phyloP scores from a whole-genome alignment of 2,329 filamentous ascomycete species.

The Aspergillus neoniger region DNA sequence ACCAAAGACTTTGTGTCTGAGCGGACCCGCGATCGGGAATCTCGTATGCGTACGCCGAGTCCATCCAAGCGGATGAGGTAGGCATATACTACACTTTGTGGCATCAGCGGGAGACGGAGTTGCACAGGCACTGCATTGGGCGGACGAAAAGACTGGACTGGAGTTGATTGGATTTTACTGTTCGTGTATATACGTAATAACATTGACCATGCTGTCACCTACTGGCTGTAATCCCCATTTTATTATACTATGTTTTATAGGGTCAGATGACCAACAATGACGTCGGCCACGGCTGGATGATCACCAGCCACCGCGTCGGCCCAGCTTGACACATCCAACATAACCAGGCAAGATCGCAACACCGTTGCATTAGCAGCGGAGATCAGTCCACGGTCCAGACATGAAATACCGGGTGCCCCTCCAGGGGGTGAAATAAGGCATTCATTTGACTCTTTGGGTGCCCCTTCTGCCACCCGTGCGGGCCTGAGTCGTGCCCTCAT shows the following conservation, averaged over 20 bases:
- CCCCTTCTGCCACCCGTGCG: no score
- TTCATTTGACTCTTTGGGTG: no score
- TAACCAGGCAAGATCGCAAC: background rate
- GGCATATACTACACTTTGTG: background rate
- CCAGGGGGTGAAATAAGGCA: no score
- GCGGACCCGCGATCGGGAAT: slow-evolving; percentile 33
- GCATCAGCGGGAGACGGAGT: background rate
- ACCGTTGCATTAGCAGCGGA: background rate
- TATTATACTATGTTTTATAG: background rate
- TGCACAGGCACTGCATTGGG: background rate
- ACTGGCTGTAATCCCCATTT: no score
- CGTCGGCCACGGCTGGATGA: background rate
- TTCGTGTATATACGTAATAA: background rate
- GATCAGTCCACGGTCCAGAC: no score
- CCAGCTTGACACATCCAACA: background rate
- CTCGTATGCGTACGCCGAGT: slow-evolving; percentile 40
- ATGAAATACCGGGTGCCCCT: no score
- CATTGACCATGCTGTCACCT: background rate
- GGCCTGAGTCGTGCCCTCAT: background rate
- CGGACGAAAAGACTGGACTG: background rate
- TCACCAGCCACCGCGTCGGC: background rate
- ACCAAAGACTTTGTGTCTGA: slow-evolving; percentile 34
- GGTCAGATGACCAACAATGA: background rate
- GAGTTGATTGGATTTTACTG: background rate
- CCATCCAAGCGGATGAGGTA: slow-evolving; percentile 32